Conservation (phyloP, 179 eudicot genomes). For the Monotropa hypopitys region DNA sequence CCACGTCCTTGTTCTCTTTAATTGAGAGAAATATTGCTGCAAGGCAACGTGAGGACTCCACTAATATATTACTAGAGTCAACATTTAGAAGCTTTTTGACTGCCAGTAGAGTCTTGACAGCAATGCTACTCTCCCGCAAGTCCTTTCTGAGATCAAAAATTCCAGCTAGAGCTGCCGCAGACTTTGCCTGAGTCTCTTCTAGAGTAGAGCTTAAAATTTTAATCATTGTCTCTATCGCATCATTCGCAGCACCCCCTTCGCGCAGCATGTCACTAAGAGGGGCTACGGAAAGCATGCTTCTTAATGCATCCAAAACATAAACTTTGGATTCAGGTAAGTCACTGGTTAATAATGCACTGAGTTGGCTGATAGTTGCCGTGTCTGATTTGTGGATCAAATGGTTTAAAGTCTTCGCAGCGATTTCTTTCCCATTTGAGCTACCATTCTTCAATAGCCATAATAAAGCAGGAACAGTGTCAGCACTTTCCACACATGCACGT, state of each 20-base stretch:
- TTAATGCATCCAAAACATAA: conserved; percentile 82
- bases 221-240: conserved; percentile 86
- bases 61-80: conserved; percentile 57
- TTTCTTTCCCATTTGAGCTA: conserved; percentile 83
- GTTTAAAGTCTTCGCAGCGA: conserved; percentile 86
- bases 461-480: conserved; percentile 98
- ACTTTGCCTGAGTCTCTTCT: conserved; percentile 89
- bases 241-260: conserved; percentile 95
- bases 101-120: conserved; percentile 56
- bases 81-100: conserved; percentile 53
- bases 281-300: conserved; percentile 76
- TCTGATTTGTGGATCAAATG: conserved; percentile 95
- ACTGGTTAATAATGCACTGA: conserved; percentile 74
- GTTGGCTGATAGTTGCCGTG: conserved; percentile 94
- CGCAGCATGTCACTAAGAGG: conserved; percentile 67
- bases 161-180: conserved; percentile 80
- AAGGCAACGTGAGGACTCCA: conserved; percentile 62
- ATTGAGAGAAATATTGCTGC: conserved; percentile 88
- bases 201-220: conserved; percentile 58
- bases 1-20: conserved; percentile 69
- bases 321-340: conserved; percentile 93
- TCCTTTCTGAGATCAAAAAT: conserved; percentile 77
- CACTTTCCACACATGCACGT: conserved; percentile 98
- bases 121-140: conserved; percentile 73
- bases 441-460: conserved; percentile 96